A percentile compares a stretch with the other conserved stretches of the same genome.
phyloP scores from a whole-genome alignment of 768 basidiomycete genomes.

The Strobilomyces echinocephalus region DNA sequence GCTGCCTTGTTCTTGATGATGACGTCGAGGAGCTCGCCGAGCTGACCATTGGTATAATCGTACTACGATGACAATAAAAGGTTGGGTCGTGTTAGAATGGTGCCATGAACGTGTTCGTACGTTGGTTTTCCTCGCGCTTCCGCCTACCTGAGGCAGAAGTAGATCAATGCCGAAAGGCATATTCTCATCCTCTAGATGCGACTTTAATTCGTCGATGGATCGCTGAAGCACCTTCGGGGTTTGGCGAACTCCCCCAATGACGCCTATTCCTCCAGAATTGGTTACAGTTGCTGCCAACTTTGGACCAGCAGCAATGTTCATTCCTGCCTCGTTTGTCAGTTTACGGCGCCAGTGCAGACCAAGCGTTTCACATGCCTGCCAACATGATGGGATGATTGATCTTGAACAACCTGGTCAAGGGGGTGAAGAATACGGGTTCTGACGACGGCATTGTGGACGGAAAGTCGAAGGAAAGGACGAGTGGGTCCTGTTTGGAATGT shows the following conservation, averaged over 20 bases:
- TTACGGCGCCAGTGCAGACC: not conserved
- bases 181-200: constrained; percentile 64
- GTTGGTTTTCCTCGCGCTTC: constrained; percentile 81
- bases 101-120: constrained; percentile 22
- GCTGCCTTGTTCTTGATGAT: constrained; percentile 69
- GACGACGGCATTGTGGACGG: constrained; percentile 58
- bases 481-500: not conserved
- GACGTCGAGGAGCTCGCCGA: constrained; percentile 72
- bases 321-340: constrained; percentile 29
- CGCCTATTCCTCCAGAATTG: constrained; percentile 85
- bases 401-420: constrained; percentile 69
- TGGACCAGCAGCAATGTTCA: constrained; percentile 86
- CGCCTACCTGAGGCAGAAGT: constrained; percentile 77
- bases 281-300: constrained; percentile 85
- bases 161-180: constrained; percentile 83
- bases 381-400: constrained; percentile 84
- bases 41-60: constrained; percentile 77
- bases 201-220: constrained; percentile 70
- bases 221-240: constrained; percentile 66
- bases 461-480: not conserved
- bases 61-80: constrained; percentile 29
- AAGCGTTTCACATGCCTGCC: constrained; percentile 43
- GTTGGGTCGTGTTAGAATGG: not conserved
- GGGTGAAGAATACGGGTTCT: constrained; percentile 59
- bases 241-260: constrained; percentile 79